phyloP scores from a whole-genome alignment of 176 grass and related monocot species.

The Chrysopogon serrulatus region DNA sequence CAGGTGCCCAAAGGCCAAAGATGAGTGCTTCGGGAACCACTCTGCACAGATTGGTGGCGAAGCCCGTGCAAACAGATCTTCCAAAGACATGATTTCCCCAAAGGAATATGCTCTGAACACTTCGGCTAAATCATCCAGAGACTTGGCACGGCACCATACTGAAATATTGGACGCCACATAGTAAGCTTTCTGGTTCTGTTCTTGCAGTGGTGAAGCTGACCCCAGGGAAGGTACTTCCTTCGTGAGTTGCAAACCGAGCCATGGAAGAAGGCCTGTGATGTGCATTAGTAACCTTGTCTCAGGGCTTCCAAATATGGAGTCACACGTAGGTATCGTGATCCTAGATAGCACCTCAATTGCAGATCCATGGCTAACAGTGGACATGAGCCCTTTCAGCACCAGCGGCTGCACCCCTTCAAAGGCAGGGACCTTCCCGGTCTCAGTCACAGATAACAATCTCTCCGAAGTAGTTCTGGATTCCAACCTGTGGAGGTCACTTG shows the following conservation, averaged over 20 bases:
- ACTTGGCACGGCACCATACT: slow-evolving; percentile 72
- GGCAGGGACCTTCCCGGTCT: slow-evolving; percentile 73
- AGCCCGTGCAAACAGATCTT: slow-evolving; percentile 66
- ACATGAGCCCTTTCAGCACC: slow-evolving; percentile 94
- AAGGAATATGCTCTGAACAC: slow-evolving; percentile 74
- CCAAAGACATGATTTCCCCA: slow-evolving; percentile 52
- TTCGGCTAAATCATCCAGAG: slow-evolving; percentile 53
- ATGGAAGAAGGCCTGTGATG: slow-evolving; percentile 87
- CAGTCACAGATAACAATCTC: slow-evolving; percentile 47
- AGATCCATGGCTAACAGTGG: slow-evolving; percentile 77
- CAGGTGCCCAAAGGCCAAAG: slow-evolving; percentile 92
- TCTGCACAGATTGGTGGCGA: slow-evolving; percentile 67
- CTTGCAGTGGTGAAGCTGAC: slow-evolving; percentile 47
- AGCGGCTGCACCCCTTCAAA: slow-evolving; percentile 96
- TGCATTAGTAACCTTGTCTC: slow-evolving; percentile 97
- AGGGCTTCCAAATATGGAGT: slow-evolving; percentile 89
- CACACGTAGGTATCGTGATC: slow-evolving; percentile 82
- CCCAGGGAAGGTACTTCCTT: slow-evolving; percentile 38
- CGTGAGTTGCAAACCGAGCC: slow-evolving; percentile 83
- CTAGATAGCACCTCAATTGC: slow-evolving; percentile 92
- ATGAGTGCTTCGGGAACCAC: slow-evolving; percentile 94
- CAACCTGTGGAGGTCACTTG: slow-evolving; percentile 69
- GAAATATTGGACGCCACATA: slow-evolving; percentile 90
- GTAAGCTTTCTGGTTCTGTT: slow-evolving; percentile 84
- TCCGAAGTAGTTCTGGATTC: slow-evolving; percentile 58